Evolutionary conservation across 345 rosid species (phyloP).

Genomic region (Gossypium bickii): DNA sequence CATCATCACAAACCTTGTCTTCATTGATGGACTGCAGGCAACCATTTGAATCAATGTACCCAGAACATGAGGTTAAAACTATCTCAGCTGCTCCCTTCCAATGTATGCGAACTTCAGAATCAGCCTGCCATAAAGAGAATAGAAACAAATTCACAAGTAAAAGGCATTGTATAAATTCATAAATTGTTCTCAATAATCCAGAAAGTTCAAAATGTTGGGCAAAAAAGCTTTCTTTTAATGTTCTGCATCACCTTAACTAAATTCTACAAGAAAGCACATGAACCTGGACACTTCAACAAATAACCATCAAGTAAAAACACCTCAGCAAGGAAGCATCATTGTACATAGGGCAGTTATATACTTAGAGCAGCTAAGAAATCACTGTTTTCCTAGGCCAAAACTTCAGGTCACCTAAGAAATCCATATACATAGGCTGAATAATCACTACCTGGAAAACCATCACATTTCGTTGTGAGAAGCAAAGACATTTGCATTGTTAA

Average conservation of each 20-base stretch:
- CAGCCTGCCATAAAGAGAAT: conserved; percentile 38
- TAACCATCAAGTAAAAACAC: not conserved
- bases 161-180: not conserved
- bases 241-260: not conserved
- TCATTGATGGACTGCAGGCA: conserved; percentile 46
- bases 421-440: not conserved
- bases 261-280: not conserved
- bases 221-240: not conserved
- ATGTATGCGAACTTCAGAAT: conserved; percentile 73
- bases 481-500: not conserved
- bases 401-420: not conserved
- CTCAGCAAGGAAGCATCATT: not conserved
- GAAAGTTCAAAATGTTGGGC: not conserved
- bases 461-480: not conserved
- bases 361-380: not conserved
- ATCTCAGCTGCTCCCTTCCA: conserved; percentile 99
- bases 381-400: not conserved
- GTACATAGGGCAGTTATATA: not conserved
- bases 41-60: conserved; percentile 64
- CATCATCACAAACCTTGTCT: conserved; percentile 45
- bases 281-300: not conserved
- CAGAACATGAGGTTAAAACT: conserved; percentile 73
- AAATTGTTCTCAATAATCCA: not conserved
- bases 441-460: not conserved
- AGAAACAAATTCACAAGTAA: not conserved